These are phyloP conservation scores for Microascus cirrosus DNA, from an alignment of 2,329 filamentous ascomycete genomes.

Conservation along the genomic window DNA sequence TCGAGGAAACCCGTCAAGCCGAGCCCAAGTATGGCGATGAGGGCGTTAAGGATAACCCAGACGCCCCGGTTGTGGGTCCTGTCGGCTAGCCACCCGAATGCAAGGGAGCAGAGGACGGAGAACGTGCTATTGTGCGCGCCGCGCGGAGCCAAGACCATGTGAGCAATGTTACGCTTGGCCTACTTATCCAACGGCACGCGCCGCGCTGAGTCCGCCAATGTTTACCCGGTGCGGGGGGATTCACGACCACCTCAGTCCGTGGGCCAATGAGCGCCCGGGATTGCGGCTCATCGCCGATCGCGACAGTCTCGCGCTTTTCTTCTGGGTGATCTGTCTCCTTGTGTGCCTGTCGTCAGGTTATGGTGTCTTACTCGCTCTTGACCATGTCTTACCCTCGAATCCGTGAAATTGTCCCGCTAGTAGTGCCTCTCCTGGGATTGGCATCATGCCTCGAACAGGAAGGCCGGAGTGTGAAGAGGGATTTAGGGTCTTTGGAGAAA, in stretches of 20 bases:
- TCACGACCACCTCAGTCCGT: not conserved
- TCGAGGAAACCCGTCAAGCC: slow-evolving; percentile 13
- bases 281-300: not conserved
- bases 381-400: not conserved
- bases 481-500: slow-evolving; percentile 14
- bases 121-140: not conserved
- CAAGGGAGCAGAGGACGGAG: slow-evolving; percentile 9
- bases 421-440: not conserved
- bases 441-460: not conserved
- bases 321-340: not conserved
- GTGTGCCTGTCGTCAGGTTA: not conserved
- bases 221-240: not conserved
- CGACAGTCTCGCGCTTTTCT: not conserved
- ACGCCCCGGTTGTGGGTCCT: slow-evolving; percentile 10
- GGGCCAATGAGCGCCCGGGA: not conserved
- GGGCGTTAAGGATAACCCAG: slow-evolving; percentile 10
- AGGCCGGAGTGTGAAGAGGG: not conserved
- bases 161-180: not conserved
- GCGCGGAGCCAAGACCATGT: not conserved
- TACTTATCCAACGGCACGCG: not conserved
- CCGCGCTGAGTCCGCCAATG: not conserved
- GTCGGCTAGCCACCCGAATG: slow-evolving; percentile 19
- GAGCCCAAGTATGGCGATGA: slow-evolving; percentile 11
- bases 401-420: not conserved
- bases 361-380: not conserved